Conservation (phyloP, 73 alveolate genomes). For the Paramecium caudatum region DNA sequence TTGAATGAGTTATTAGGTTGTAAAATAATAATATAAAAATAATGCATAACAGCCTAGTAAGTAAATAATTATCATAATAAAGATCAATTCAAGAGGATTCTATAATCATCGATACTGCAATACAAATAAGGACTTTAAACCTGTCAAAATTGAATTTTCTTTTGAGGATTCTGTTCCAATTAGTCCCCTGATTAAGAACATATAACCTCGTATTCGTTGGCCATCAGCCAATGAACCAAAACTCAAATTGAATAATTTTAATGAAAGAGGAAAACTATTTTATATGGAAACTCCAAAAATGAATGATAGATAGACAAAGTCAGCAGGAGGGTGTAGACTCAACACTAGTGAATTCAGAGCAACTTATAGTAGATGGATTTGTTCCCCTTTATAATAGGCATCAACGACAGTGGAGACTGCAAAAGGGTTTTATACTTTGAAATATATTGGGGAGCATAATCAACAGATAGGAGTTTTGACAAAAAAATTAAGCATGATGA, state of each 20-base stretch:
- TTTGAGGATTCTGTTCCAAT: conserved; percentile 4
- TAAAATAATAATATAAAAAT: too few relatives aligned
- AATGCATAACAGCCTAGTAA: conserved; percentile 37
- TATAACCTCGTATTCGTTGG: neutral
- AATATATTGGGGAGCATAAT: conserved; percentile 26
- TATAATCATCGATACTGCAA: conserved; percentile 17
- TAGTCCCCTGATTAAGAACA: conserved; percentile 1
- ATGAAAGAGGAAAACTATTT: conserved; percentile 19
- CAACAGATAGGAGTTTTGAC: conserved; percentile 35
- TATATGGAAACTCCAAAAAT: conserved; percentile 9
- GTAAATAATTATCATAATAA: neutral
- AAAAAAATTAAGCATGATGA: conserved; percentile 45
- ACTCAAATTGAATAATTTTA: conserved; percentile 15
- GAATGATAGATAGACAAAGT: neutral
- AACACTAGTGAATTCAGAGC: conserved; percentile 15
- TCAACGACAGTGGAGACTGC: neutral
- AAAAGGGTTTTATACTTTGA: conserved; percentile 30
- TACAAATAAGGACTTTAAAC: neutral
- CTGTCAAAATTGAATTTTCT: conserved; percentile 30
- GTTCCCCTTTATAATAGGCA: conserved; percentile 1
- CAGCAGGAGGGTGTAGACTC: neutral
- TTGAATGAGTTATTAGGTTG: conserved; percentile 56
- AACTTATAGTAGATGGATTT: neutral
- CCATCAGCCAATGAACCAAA: conserved; percentile 44
- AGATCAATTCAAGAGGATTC: neutral